Percentiles rank a stretch among this genome's conserved stretches.
These are phyloP conservation scores for Astrothelium macrocarpum DNA, from an alignment of 495 filamentous ascomycete genomes.

Conservation along the genomic window DNA sequence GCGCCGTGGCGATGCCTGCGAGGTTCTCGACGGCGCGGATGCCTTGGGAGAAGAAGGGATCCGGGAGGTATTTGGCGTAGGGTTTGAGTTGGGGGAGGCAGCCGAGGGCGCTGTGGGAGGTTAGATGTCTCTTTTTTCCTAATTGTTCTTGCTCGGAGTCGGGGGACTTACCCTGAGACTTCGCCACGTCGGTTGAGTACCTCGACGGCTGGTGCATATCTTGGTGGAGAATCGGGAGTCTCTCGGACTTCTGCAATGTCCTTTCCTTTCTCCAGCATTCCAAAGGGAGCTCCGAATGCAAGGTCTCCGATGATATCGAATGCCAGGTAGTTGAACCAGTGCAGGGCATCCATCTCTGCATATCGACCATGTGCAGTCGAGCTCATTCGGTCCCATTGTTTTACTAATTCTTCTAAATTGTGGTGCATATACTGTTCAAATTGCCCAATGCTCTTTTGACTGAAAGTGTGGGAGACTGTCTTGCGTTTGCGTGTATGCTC, in stretches of 20 bases:
- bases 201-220: constrained; percentile 56
- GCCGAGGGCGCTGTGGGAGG: constrained; percentile 40
- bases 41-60: constrained; percentile 58
- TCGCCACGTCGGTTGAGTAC: constrained; percentile 62
- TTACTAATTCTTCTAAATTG: constrained; percentile 67
- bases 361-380: constrained; percentile 41
- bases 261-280: constrained; percentile 48
- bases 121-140: neutral
- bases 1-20: constrained; percentile 64
- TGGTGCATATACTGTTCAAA: constrained; percentile 84
- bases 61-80: constrained; percentile 55
- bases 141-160: neutral
- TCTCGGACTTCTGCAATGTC: constrained; percentile 54
- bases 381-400: constrained; percentile 53
- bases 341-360: constrained; percentile 61
- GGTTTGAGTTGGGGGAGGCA: constrained; percentile 52
- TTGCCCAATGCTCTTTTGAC: constrained; percentile 66
- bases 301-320: constrained; percentile 88
- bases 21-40: constrained; percentile 55
- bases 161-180: constrained; percentile 41
- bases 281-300: constrained; percentile 37
- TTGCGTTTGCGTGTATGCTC: constrained; percentile 89
- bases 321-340: constrained; percentile 92
- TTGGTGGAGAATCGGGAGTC: constrained; percentile 42
- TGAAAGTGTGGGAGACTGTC: constrained; percentile 80